Evolutionary conservation across 352 stramenopile genomes (phyloP).

Genomic region (Phytopythium oedochilum): DNA sequence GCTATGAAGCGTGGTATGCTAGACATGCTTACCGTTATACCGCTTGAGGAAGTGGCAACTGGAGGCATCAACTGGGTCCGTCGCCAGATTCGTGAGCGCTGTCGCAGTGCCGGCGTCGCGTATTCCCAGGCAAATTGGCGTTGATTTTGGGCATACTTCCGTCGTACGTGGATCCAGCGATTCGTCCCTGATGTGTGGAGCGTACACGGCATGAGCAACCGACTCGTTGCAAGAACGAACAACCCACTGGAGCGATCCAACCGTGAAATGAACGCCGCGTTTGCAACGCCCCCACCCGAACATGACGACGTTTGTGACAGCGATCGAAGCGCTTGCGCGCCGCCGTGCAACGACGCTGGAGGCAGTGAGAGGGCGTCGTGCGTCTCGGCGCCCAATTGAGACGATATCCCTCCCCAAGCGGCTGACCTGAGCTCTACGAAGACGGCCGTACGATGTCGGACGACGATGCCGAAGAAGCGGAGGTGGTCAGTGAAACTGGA

Average conservation of each 20-base stretch:
- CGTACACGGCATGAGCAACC: slow-evolving; percentile 8
- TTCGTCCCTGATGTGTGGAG: slow-evolving; percentile 12
- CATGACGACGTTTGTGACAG: slow-evolving; percentile 4
- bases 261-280: slow-evolving; percentile 10
- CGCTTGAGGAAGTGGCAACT: background rate
- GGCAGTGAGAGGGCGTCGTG: background rate
- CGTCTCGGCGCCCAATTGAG: background rate
- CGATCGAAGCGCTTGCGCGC: slow-evolving; percentile 6
- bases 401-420: background rate
- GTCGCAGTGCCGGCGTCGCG: background rate
- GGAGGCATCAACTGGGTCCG: background rate
- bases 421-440: too few relatives aligned
- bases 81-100: background rate
- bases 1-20: background rate
- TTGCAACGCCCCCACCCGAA: slow-evolving; percentile 8
- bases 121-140: slow-evolving; percentile 1
- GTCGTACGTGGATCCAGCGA: slow-evolving; percentile 9
- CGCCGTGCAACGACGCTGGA: background rate
- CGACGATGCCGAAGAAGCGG: too few relatives aligned
- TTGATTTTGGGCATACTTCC: slow-evolving; percentile 14
- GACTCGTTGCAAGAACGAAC: slow-evolving; percentile 11
- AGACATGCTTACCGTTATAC: slow-evolving; percentile 7
- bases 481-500: too few relatives aligned
- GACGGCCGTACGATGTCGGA: too few relatives aligned
- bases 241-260: slow-evolving; percentile 20